Evolutionary conservation across 805 yeast genomes (phyloP).

Genomic region (Suhomyces emberorum): DNA sequence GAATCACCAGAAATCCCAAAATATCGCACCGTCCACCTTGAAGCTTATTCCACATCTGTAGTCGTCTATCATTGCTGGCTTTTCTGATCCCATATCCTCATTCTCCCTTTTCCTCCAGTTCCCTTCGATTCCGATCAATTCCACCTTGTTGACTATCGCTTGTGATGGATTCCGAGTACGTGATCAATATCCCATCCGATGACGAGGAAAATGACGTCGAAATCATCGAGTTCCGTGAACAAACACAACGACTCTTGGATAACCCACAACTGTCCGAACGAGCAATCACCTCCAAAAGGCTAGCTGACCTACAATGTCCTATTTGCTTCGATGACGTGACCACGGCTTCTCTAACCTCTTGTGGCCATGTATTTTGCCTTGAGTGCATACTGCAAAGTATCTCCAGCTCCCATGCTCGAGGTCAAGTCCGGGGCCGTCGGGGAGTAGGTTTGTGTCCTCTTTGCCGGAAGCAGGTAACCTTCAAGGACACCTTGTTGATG

Average conservation of each 20-base stretch:
- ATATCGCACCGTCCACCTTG: too few species aligned
- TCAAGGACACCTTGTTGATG: constrained; percentile 31
- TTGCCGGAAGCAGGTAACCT: constrained; percentile 37
- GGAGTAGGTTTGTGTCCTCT: constrained; percentile 45
- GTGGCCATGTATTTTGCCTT: constrained; percentile 44
- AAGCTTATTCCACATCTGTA: too few species aligned
- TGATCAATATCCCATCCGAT: constrained; percentile 14
- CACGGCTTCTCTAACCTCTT: constrained; percentile 38
- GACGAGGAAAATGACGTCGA: constrained; percentile 29
- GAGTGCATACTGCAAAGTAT: constrained; percentile 42
- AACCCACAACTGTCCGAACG: constrained; percentile 20
- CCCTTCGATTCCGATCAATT: too few species aligned
- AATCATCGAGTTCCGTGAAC: constrained; percentile 35
- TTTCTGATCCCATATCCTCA: too few species aligned
- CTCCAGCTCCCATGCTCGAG: constrained; percentile 39
- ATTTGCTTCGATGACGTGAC: constrained; percentile 42
- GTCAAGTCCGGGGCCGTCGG: constrained; percentile 34
- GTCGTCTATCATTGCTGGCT: too few species aligned
- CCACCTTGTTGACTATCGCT: too few species aligned
- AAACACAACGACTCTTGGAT: constrained; percentile 32
- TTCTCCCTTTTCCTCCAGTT: too few species aligned
- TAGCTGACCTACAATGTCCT: constrained; percentile 40
- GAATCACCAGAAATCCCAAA: too few species aligned
- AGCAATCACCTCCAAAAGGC: constrained; percentile 23
- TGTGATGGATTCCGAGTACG: too few species aligned